phyloP scores from a whole-genome alignment of 1,139 yeast species.

The Chernovozyma sophiae-reginae region DNA sequence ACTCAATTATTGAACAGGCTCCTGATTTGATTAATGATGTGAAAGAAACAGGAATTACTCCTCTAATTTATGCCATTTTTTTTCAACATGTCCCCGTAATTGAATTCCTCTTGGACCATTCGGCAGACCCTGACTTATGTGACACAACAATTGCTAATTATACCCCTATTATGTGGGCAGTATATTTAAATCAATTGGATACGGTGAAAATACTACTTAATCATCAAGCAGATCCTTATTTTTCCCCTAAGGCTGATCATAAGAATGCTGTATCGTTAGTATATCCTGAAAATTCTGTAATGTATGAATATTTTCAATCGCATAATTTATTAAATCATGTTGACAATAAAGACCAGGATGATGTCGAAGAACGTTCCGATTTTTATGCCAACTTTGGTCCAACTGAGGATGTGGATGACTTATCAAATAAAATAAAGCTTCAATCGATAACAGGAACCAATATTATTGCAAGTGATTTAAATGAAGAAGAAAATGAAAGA shows the following conservation, averaged over 20 bases:
- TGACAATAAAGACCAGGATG: constrained; percentile 2
- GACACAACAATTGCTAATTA: constrained; percentile 31
- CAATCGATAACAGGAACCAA: constrained; percentile 39
- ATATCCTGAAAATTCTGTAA: constrained; percentile 26
- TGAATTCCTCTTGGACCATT: constrained; percentile 36
- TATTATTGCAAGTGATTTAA: constrained; percentile 14
- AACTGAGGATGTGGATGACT: constrained; percentile 37
- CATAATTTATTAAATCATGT: constrained; percentile 31
- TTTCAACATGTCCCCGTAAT: constrained; percentile 42
- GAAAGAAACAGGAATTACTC: constrained; percentile 43
- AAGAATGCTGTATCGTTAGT: constrained; percentile 33
- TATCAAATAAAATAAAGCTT: constrained; percentile 41
- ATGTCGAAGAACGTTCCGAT: constrained; percentile 13
- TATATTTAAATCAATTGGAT: constrained; percentile 34
- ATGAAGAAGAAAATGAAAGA: constrained; percentile 21
- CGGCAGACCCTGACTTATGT: constrained; percentile 36
- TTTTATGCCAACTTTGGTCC: constrained; percentile 15
- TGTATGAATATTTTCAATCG: constrained; percentile 35
- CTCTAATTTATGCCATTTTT: constrained; percentile 51
- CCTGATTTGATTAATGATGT: constrained; percentile 27
- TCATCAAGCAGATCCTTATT: constrained; percentile 40
- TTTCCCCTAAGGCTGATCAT: constrained; percentile 23
- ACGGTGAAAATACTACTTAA: constrained; percentile 32
- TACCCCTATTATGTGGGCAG: constrained; percentile 51
- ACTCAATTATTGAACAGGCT: constrained; percentile 28